Evolutionary conservation across 73 alveolate species (phyloP).

Genomic region (Tetrahymena malaccensis): DNA sequence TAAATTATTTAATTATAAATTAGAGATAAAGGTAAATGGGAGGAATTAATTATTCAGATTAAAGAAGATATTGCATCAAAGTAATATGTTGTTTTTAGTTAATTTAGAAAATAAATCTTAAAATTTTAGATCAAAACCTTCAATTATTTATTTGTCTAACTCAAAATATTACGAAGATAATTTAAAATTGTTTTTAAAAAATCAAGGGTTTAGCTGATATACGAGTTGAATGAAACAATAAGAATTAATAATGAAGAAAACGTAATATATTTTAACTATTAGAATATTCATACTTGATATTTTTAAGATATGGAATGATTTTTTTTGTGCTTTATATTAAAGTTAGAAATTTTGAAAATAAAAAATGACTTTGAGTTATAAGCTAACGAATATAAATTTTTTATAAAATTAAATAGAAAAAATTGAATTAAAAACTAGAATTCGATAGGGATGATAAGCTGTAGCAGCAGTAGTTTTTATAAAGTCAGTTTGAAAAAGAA

Average conservation of each 20-base stretch:
- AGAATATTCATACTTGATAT: too few species aligned
- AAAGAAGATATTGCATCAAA: neutral
- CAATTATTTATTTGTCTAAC: neutral
- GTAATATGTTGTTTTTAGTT: neutral
- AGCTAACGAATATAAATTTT: too few species aligned
- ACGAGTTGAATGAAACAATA: neutral
- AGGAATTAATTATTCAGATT: neutral
- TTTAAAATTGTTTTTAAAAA: too few species aligned
- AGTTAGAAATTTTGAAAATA: too few species aligned
- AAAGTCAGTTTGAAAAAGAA: neutral
- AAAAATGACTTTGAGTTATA: too few species aligned
- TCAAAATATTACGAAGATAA: too few species aligned
- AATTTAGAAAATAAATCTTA: neutral
- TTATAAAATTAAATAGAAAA: neutral
- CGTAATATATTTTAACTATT: neutral
- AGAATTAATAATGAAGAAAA: neutral
- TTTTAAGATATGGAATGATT: too few species aligned
- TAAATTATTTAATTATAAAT: too few species aligned
- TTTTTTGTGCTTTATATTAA: too few species aligned
- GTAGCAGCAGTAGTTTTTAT: neutral
- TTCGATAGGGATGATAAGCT: neutral
- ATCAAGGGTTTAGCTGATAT: neutral
- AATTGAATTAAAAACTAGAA: neutral
- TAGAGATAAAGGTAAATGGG: neutral
- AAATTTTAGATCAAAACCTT: neutral